Conservation (phyloP, 2,329 filamentous ascomycete species). For the Colletotrichum brevisporum region DNA sequence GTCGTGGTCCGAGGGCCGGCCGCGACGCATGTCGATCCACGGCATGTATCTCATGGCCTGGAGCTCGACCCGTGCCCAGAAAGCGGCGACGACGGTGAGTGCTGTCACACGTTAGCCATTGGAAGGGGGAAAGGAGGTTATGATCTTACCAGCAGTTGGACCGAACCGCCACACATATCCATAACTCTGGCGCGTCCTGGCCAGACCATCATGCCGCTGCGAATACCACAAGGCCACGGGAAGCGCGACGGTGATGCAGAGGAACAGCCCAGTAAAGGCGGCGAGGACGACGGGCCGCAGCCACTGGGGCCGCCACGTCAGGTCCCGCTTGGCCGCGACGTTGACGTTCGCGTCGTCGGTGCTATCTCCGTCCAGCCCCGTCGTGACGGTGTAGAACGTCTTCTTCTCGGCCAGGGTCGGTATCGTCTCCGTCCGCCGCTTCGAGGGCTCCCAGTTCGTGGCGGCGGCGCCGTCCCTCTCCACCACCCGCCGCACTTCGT, state of each 20-base stretch:
- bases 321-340: neutral
- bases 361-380: neutral
- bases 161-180: conserved; percentile 19
- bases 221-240: conserved; percentile 14
- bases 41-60: conserved; percentile 32
- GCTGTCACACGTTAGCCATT: neutral
- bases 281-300: conserved; percentile 6
- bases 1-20: neutral
- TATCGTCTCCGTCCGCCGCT: neutral
- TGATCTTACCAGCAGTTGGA: conserved; percentile 5
- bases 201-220: neutral
- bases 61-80: conserved; percentile 27
- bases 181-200: neutral
- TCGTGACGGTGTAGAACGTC: neutral
- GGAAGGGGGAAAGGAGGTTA: too few species aligned
- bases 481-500: neutral
- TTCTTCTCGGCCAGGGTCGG: neutral
- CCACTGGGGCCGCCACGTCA: conserved; percentile 15
- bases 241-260: conserved; percentile 1
- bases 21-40: conserved; percentile 16
- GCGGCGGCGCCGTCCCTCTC: neutral
- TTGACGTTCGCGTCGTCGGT: neutral
- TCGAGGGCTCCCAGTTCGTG: neutral
- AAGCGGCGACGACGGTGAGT: conserved; percentile 12
- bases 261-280: neutral